Percentiles rank a stretch among this genome's conserved stretches.
These are phyloP conservation scores for Populus hybrid DNA, from an alignment of 441 rosid genomes.

Conservation along the genomic window DNA sequence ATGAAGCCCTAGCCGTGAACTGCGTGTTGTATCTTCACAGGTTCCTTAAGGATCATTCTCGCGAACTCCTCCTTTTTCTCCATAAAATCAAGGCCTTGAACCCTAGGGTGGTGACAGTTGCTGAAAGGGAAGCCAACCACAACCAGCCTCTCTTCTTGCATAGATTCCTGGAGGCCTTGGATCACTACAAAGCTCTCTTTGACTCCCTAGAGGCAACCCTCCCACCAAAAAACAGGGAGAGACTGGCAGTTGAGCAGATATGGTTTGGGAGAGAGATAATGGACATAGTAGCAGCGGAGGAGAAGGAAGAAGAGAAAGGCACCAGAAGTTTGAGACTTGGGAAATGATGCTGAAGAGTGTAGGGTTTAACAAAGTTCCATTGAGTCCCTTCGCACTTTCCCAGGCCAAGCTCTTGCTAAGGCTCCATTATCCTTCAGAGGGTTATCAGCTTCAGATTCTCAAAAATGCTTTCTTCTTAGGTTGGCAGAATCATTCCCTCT, in stretches of 20 bases:
- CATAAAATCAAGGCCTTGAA: constrained; percentile 56
- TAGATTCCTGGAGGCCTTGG: constrained; percentile 72
- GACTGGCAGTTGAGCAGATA: constrained; percentile 67
- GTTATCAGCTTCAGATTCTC: constrained; percentile 67
- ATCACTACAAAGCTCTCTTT: constrained; percentile 67
- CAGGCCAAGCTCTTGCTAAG: constrained; percentile 89
- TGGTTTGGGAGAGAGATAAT: constrained; percentile 85
- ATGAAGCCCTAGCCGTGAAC: constrained; percentile 71
- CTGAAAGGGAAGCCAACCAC: constrained; percentile 75
- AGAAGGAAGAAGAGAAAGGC: constrained; percentile 52
- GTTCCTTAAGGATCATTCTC: constrained; percentile 46
- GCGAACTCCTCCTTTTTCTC: constrained; percentile 55
- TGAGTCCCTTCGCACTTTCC: constrained; percentile 76
- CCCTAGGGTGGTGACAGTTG: constrained; percentile 74
- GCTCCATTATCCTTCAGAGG: constrained; percentile 94
- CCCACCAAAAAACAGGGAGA: constrained; percentile 79
- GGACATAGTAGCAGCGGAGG: constrained; percentile 63
- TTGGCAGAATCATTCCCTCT: constrained; percentile 83
- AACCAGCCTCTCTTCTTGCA: constrained; percentile 60
- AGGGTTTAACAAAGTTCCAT: constrained; percentile 62
- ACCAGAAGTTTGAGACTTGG: constrained; percentile 68
- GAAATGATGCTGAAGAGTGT: constrained; percentile 56
- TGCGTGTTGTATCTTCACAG: constrained; percentile 68
- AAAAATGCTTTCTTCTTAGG: constrained; percentile 65
- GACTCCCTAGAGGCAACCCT: constrained; percentile 88